Evolutionary conservation across 108 stramenopile genomes (phyloP).

Genomic region (Cyclostephanos invisitatus): DNA sequence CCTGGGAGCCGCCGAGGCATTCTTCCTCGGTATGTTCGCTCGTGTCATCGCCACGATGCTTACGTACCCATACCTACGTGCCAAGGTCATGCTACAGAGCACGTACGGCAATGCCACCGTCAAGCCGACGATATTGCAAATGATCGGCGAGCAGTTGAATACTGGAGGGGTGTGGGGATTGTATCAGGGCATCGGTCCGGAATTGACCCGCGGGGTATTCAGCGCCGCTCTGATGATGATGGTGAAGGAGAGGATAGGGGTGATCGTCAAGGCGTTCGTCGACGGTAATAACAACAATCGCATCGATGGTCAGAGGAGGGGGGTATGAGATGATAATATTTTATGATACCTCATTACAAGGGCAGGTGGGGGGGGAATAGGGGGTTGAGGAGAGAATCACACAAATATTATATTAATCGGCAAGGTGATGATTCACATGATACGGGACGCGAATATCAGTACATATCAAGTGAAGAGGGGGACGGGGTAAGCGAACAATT

Average conservation of each 20-base stretch:
- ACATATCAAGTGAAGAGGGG: no score
- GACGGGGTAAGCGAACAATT: no score
- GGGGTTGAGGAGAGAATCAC: no score
- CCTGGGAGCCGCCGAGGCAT: slow-evolving; percentile 74
- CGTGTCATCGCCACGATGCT: slow-evolving; percentile 83
- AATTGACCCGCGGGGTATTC: slow-evolving; percentile 88
- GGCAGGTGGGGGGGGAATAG: no score
- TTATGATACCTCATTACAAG: no score
- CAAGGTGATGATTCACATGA: no score
- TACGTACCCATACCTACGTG: slow-evolving; percentile 86
- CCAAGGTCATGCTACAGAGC: slow-evolving; percentile 87
- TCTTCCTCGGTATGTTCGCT: slow-evolving; percentile 88
- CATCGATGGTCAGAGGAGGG: no score
- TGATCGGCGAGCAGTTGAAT: slow-evolving; percentile 57
- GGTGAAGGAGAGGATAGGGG: slow-evolving; percentile 83
- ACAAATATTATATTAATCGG: no score
- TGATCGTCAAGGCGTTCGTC: slow-evolving; percentile 48
- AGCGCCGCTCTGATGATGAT: slow-evolving; percentile 89
- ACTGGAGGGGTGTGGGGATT: slow-evolving; percentile 51
- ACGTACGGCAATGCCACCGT: slow-evolving; percentile 33
- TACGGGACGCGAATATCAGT: no score
- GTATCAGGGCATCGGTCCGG: slow-evolving; percentile 88
- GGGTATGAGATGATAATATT: no score
- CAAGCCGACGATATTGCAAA: slow-evolving; percentile 58
- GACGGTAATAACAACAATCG: slow-evolving; percentile 2